These are phyloP conservation scores for Trifolium pratense DNA, from an alignment of 306 rosid species.

Conservation along the genomic window DNA sequence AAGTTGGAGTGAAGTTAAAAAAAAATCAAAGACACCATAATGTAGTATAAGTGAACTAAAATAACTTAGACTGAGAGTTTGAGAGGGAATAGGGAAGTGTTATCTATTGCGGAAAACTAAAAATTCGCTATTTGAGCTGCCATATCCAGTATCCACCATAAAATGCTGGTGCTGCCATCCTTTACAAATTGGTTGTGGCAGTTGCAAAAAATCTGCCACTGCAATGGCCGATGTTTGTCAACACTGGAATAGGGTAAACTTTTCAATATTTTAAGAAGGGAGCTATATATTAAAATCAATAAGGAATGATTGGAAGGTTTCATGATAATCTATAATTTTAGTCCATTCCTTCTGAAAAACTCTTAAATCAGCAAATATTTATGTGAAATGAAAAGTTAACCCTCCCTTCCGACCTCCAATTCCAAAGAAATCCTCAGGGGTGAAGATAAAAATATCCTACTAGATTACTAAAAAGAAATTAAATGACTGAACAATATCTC, in stretches of 20 bases:
- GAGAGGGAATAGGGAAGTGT: not conserved
- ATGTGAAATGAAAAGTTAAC: no score
- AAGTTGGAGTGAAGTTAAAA: conserved; percentile 9
- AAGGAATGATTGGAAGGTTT: not conserved
- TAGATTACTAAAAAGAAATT: not conserved
- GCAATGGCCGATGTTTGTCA: not conserved
- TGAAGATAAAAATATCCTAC: not conserved
- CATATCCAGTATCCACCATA: no score
- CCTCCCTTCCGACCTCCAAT: not conserved
- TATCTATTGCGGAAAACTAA: not conserved
- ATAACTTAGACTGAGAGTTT: not conserved
- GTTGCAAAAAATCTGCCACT: not conserved
- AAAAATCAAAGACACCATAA: conserved; percentile 3
- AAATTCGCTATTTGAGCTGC: not conserved
- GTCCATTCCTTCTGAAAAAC: no score
- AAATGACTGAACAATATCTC: conserved; percentile 2
- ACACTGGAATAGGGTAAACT: not conserved
- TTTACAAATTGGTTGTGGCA: not conserved
- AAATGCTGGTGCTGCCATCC: not conserved
- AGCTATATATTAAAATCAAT: not conserved
- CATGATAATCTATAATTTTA: conserved; percentile 3
- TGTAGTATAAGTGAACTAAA: conserved; percentile 10
- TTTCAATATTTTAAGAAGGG: not conserved
- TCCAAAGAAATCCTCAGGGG: not conserved
- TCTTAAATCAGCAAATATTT: no score